Percentiles rank a stretch among this genome's conserved stretches.
Evolutionary conservation across 148 eudicot genomes (phyloP).

Genomic region (Cornus controversa): DNA sequence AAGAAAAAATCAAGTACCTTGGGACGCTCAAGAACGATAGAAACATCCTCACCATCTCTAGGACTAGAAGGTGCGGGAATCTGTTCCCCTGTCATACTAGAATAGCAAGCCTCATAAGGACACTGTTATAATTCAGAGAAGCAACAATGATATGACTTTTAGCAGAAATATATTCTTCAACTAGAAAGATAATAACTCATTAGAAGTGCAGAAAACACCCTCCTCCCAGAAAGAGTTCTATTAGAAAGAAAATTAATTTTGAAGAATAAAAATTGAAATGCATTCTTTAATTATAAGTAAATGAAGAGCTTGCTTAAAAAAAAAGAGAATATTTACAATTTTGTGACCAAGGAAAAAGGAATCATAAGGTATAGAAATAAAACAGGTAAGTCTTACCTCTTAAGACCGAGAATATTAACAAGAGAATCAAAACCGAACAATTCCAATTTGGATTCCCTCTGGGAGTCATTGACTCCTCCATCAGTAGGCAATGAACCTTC

Average conservation of each 20-base stretch:
- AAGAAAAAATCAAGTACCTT: slow-evolving; percentile 44
- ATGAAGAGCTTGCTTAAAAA: slow-evolving; percentile 9
- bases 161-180: neutral
- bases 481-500: slow-evolving; percentile 49
- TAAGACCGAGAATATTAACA: slow-evolving; percentile 91
- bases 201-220: neutral
- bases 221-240: neutral
- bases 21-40: slow-evolving; percentile 65
- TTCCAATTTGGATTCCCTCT: slow-evolving; percentile 82
- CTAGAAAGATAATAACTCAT: neutral
- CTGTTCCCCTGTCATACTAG: slow-evolving; percentile 94
- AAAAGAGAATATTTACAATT: neutral
- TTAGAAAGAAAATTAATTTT: neutral
- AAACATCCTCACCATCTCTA: slow-evolving; percentile 78
- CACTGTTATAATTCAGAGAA: neutral
- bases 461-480: slow-evolving; percentile 50
- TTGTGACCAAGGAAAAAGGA: neutral
- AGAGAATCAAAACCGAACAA: slow-evolving; percentile 98
- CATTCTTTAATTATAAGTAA: slow-evolving; percentile 1
- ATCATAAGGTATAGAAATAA: slow-evolving; percentile 4
- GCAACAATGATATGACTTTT: neutral
- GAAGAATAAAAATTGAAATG: neutral
- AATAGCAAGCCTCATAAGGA: slow-evolving; percentile 32
- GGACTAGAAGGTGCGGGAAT: slow-evolving; percentile 81
- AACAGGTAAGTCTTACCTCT: slow-evolving; percentile 54